Evolutionary conservation across 371 early-diverging fungal species (phyloP).

Genomic region (Lichtheimia corymbifera): DNA sequence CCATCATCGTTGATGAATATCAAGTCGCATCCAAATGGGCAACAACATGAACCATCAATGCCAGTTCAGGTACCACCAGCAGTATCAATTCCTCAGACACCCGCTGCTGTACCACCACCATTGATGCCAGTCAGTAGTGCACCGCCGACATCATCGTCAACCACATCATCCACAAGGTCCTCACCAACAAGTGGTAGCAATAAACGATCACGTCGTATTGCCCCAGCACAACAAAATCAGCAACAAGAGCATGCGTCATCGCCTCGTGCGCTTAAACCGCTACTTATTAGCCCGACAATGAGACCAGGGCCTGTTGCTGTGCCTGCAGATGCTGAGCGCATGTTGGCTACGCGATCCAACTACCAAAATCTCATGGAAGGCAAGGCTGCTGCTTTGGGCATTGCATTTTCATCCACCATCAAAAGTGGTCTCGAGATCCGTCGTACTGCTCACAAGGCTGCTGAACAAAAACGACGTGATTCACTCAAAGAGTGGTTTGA

Average conservation of each 20-base stretch:
- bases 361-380: slow-evolving; percentile 86
- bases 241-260: slow-evolving; percentile 17
- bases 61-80: slow-evolving; percentile 5
- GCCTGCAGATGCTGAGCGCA: slow-evolving; percentile 43
- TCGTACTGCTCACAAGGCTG: slow-evolving; percentile 85
- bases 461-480: slow-evolving; percentile 92
- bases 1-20: slow-evolving; percentile 64
- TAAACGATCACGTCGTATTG: slow-evolving; percentile 27
- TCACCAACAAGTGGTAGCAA: neutral
- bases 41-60: slow-evolving; percentile 6
- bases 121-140: neutral
- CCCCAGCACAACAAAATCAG: slow-evolving; percentile 1
- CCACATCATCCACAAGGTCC: neutral
- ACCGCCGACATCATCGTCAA: neutral
- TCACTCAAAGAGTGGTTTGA: slow-evolving; percentile 86
- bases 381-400: slow-evolving; percentile 73
- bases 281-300: slow-evolving; percentile 46
- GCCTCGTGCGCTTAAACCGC: slow-evolving; percentile 45
- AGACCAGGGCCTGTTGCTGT: slow-evolving; percentile 10
- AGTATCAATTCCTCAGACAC: neutral
- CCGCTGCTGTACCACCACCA: neutral
- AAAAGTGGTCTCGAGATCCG: slow-evolving; percentile 74
- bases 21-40: neutral
- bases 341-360: slow-evolving; percentile 79
- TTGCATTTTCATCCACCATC: slow-evolving; percentile 69